Evolutionary conservation across 768 basidiomycete species (phyloP), one percentile per base, ranked within the genome.

Genomic region (Lyophyllum decastes): DNA sequence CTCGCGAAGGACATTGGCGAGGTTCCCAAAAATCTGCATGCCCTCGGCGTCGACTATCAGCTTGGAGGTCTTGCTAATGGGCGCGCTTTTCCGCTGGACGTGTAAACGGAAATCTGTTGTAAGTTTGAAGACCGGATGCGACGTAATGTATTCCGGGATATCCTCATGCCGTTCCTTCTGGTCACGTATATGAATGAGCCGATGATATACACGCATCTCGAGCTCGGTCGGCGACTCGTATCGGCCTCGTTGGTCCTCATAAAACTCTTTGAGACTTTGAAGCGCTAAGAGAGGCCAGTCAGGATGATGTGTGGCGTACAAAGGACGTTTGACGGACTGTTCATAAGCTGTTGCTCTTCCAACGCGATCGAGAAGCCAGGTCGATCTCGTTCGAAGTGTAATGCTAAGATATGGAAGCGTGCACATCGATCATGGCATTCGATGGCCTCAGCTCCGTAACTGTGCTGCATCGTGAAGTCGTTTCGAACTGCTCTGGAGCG

Each of bases 151-250:
- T 2, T 76, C 72, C 0, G 95, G 88, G 35, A 94, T 86, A 64
- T 81, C 85, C 65, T 87, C 92, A 65, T 80, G 86, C 9, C 84
- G 89, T 66, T 90, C 90, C 60, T 73, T 83, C 65, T 90, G 89
- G 70, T 95, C 91, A 26, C 93, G 87, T 44, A 98, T 89, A 65
- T 97, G 94, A 26, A 92, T 88, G 27, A 98, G 84, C 47, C 95
- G 86, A 68, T 95, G 92, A 73, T 98, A 99, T 1, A 97, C 87
- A 30, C 93, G 87, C 87, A 99, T 97, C 72, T 99, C 96, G 46
- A 98, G 82, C 67, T 98, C 95, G 38, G 89, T 90, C 0, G 89
- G 85, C 10, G 89, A 90, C 64, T 86, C 74, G 59, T 88, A 88
- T 41, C 76, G 73, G 9, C 78, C 81, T 0, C 85, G 78, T 56